phyloP scores from a whole-genome alignment of 2,329 filamentous ascomycete genomes.

The Aspergillus fumigatus region DNA sequence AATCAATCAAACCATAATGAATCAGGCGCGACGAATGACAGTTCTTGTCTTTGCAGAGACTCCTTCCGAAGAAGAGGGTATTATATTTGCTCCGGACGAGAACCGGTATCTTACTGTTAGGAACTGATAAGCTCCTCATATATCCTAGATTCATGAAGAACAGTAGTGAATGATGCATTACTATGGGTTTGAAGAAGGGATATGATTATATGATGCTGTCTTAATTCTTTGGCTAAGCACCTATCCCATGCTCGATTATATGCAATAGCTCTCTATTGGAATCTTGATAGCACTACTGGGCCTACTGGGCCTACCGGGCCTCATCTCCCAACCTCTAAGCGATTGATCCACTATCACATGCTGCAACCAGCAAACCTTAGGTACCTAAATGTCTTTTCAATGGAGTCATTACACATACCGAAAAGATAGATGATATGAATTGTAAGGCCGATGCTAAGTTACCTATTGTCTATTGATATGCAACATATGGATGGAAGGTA shows the following conservation, averaged over 20 bases:
- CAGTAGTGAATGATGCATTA: not conserved
- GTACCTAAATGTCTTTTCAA: not conserved
- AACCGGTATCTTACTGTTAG: not conserved
- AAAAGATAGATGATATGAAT: not conserved
- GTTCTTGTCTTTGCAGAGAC: not conserved
- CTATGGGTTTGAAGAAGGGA: not conserved
- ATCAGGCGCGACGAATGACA: not conserved
- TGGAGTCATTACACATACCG: not conserved
- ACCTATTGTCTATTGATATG: not conserved
- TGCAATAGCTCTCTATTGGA: not conserved
- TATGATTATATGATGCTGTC: not conserved
- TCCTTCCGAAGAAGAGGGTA: not conserved
- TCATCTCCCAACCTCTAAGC: not conserved
- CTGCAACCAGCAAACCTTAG: conserved; percentile 2
- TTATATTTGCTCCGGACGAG: not conserved
- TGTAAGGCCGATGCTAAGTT: not conserved
- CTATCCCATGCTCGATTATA: not conserved
- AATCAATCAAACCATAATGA: not conserved
- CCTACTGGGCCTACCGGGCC: no score
- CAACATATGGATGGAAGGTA: not conserved
- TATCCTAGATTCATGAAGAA: not conserved
- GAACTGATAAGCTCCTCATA: not conserved
- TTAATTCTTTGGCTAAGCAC: not conserved
- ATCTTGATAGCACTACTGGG: not conserved
- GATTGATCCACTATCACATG: conserved; percentile 34